Evolutionary conservation across 2,329 filamentous ascomycete genomes (phyloP).

Genomic region (Scortechinia acanthostroma): DNA sequence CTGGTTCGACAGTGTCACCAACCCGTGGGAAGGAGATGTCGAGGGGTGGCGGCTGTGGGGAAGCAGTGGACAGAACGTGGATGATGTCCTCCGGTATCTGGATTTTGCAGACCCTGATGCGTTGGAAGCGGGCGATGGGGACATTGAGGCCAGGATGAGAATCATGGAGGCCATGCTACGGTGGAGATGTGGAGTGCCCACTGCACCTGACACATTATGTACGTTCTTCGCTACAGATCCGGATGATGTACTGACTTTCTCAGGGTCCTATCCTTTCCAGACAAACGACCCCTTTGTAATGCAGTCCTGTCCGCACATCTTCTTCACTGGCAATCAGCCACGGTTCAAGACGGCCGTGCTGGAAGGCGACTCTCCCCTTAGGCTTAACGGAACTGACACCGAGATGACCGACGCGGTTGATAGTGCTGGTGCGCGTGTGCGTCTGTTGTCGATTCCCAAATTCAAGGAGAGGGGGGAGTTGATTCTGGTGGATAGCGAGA

Average conservation of each 20-base stretch:
- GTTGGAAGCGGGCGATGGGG: slow-evolving; percentile 30
- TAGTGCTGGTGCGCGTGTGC: slow-evolving; percentile 60
- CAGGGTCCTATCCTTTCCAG: slow-evolving; percentile 94
- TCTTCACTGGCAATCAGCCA: slow-evolving; percentile 81
- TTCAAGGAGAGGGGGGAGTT: slow-evolving; percentile 75
- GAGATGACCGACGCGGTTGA: slow-evolving; percentile 22
- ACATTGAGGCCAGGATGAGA: slow-evolving; percentile 67
- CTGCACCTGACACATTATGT: slow-evolving; percentile 92
- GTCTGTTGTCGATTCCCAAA: slow-evolving; percentile 75
- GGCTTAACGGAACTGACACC: slow-evolving; percentile 16
- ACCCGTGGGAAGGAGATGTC: slow-evolving; percentile 85
- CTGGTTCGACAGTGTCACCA: slow-evolving; percentile 85
- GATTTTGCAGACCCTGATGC: neutral
- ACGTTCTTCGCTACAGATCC: slow-evolving; percentile 25
- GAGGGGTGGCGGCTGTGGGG: slow-evolving; percentile 85
- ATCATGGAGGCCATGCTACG: slow-evolving; percentile 93
- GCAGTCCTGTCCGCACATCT: slow-evolving; percentile 78
- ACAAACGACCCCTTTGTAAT: slow-evolving; percentile 87
- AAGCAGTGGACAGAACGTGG: slow-evolving; percentile 84
- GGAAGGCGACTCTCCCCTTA: neutral
- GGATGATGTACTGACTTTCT: slow-evolving; percentile 4
- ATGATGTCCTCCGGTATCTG: slow-evolving; percentile 82
- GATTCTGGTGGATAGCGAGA: slow-evolving; percentile 79
- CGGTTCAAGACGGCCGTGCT: slow-evolving; percentile 69
- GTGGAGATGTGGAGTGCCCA: slow-evolving; percentile 87